Evolutionary conservation across 2,329 filamentous ascomycete genomes (phyloP).

Genomic region (Paraphaeosphaeria sporulosa): DNA sequence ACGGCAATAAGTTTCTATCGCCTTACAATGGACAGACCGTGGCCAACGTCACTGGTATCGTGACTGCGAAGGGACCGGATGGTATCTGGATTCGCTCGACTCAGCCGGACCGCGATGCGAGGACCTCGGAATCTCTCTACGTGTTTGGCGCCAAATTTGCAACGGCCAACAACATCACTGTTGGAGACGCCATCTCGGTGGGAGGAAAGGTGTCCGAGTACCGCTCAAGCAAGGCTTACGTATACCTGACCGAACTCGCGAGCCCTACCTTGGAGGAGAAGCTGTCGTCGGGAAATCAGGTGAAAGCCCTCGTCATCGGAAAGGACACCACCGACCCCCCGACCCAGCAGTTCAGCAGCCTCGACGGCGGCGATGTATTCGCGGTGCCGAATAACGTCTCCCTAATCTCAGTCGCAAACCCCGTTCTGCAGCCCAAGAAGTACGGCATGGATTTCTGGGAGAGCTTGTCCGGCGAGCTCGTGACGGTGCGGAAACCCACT

Average conservation of each 20-base stretch:
- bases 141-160: conserved; percentile 65
- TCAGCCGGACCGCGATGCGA: conserved; percentile 61
- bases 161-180: conserved; percentile 55
- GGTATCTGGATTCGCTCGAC: conserved; percentile 72
- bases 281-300: conserved; percentile 61
- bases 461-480: conserved; percentile 71
- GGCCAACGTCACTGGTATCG: conserved; percentile 66
- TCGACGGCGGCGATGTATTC: conserved; percentile 73
- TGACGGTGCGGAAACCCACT: conserved; percentile 66
- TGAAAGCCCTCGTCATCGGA: conserved; percentile 68
- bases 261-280: conserved; percentile 63
- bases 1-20: conserved; percentile 70
- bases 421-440: conserved; percentile 64
- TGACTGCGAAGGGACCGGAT: conserved; percentile 68
- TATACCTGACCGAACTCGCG: conserved; percentile 70
- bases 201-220: conserved; percentile 68
- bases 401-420: conserved; percentile 66
- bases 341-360: conserved; percentile 65
- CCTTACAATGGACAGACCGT: conserved; percentile 65
- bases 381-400: conserved; percentile 68
- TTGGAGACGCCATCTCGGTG: conserved; percentile 70
- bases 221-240: conserved; percentile 63
- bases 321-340: conserved; percentile 65
- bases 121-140: conserved; percentile 71
- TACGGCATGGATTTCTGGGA: conserved; percentile 81